Base-by-base conservation (phyloP, 2,329 filamentous ascomycete species). In the Zymoseptoria tritici region DNA sequence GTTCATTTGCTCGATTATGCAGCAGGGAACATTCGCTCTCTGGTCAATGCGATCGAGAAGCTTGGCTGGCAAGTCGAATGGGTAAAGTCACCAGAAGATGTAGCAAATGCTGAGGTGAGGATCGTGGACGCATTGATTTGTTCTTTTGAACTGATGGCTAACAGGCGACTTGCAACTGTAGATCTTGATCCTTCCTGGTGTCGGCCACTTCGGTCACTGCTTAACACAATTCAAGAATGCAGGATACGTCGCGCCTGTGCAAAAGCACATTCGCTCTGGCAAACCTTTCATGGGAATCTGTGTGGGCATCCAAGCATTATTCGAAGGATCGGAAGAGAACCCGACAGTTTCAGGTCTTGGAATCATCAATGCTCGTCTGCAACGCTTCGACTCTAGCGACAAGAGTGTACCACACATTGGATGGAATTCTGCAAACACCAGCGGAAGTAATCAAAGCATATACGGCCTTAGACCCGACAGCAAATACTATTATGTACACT, bases 401-500 rank as follows among this genome's bases (percentile, higher is more conserved):
- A 97, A 97, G 78, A 87, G 91, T 46, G 95, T 99, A n/a, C 94
- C 94, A 49, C 95, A 99, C 77, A 99, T 99, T 74, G 94, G 94
- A 58, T 99, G 94, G 94, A 99, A 99, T 76, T 91, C 87, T 67
- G 94, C 95, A 52, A 87, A 86, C 68, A 85, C 87, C 1, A 73
- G 76, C 63, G 68, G 75, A 62, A 66, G 77, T 69, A 61, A 78
- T 74, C 61, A 83, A 63, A 83, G 80, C 66, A 83, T 97, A 60
- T 97, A 93, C 74, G 91, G 89, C 59, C 77, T 99, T 57, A 80
- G 83, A 26, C 86, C 90, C 0, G 81, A 82, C 57, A 96, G 90
- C 72, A 99, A 97, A 76, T 99, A 99, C 80, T 99, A 99, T 78
- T 99, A 99, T 72, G 93, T 99, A 59, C 94, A 99, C 80, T 92